Evolutionary conservation across 306 rosid genomes (phyloP).

Genomic region (Crotalaria pallida): DNA sequence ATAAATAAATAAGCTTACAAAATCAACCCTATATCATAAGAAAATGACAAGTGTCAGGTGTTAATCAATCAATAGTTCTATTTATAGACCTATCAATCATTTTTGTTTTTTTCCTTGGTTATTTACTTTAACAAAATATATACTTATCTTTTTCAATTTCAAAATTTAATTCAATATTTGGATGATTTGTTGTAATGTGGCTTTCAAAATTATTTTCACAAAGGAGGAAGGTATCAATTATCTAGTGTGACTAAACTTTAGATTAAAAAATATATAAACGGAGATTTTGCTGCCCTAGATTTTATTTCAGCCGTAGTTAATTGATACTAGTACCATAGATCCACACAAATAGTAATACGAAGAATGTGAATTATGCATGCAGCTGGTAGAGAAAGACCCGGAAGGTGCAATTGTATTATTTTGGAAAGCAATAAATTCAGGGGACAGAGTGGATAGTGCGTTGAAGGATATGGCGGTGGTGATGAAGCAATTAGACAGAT

Average conservation of each 20-base stretch:
- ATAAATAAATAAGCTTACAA: no score
- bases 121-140: background rate
- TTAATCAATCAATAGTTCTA: no score
- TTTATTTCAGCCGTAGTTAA: background rate
- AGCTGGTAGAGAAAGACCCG: slow-evolving; percentile 77
- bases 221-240: background rate
- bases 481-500: slow-evolving; percentile 80
- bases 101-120: background rate
- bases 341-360: background rate
- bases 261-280: background rate
- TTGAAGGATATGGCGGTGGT: slow-evolving; percentile 93
- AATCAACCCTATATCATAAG: no score
- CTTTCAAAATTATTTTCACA: background rate
- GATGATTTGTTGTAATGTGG: background rate
- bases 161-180: background rate
- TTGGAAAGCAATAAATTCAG: slow-evolving; percentile 83
- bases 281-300: background rate
- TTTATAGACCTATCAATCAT: no score
- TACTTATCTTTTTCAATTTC: background rate
- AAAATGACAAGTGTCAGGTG: no score
- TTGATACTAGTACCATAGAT: background rate
- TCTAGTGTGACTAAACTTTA: background rate
- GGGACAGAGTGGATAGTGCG: slow-evolving; percentile 90
- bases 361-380: slow-evolving; percentile 11
- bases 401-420: slow-evolving; percentile 75